Evolutionary conservation across 306 rosid genomes (phyloP).

Genomic region (Myrica gale): DNA sequence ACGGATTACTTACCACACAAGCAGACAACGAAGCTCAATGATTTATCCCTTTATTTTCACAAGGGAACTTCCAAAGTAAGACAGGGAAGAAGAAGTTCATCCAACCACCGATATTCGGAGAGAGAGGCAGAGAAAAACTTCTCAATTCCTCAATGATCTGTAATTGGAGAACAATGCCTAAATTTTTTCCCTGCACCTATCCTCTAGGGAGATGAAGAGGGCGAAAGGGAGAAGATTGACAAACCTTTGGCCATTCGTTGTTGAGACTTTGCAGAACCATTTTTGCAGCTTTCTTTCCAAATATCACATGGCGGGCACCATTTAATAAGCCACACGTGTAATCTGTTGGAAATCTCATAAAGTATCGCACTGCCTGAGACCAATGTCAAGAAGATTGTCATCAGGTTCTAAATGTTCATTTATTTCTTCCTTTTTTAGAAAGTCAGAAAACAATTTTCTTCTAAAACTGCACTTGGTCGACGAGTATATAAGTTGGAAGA

Average conservation of each 20-base stretch:
- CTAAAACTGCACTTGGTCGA: background rate
- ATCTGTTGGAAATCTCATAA: conserved; percentile 83
- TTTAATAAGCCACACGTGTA: conserved; percentile 77
- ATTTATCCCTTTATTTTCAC: background rate
- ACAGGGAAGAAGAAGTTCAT: background rate
- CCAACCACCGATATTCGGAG: background rate
- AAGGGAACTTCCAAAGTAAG: background rate
- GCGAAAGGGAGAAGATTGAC: conserved; percentile 19
- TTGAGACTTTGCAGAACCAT: conserved; percentile 53
- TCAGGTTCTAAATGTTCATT: background rate
- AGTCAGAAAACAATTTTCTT: background rate
- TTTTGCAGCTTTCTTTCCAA: conserved; percentile 76
- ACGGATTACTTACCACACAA: too few species aligned
- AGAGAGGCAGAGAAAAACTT: background rate
- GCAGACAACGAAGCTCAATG: too few species aligned
- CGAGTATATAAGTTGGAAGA: background rate
- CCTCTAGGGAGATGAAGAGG: conserved; percentile 11
- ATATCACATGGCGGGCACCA: conserved; percentile 74
- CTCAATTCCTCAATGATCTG: background rate
- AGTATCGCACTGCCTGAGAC: conserved; percentile 78
- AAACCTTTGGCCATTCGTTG: conserved; percentile 69
- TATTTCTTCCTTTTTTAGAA: background rate
- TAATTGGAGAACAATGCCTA: background rate
- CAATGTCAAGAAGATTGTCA: background rate
- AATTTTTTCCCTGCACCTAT: background rate